Percentiles rank a stretch among this genome's conserved stretches.
Conservation (phyloP, 176 grass and related monocot genomes). For the Dactylis glomerata region DNA sequence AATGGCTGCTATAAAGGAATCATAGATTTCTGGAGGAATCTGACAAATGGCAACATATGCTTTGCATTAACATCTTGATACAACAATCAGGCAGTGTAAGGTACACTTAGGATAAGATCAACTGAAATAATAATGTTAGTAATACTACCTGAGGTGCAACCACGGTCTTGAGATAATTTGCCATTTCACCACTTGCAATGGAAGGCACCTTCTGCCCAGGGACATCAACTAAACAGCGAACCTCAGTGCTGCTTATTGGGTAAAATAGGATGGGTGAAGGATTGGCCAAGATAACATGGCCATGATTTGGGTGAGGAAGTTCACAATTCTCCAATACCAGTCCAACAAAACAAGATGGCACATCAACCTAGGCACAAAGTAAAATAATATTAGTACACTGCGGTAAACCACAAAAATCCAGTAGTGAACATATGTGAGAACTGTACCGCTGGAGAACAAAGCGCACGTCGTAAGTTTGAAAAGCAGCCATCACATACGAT, state of each 20-base stretch:
- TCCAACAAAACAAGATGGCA: constrained; percentile 96
- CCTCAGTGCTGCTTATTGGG: constrained; percentile 91
- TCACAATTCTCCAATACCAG: constrained; percentile 90
- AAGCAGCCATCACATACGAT: constrained; percentile 99
- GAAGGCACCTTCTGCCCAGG: constrained; percentile 97
- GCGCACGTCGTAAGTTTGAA: constrained; percentile 77
- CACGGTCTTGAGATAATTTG: constrained; percentile 84
- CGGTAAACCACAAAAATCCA: neutral
- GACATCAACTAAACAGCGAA: constrained; percentile 94
- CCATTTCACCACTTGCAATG: constrained; percentile 91
- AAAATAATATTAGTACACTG: neutral
- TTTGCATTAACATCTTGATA: constrained; percentile 9
- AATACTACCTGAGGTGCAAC: constrained; percentile 88
- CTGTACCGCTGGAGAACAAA: constrained; percentile 87
- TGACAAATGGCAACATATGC: constrained; percentile 16
- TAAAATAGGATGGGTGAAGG: constrained; percentile 97
- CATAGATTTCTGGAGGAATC: constrained; percentile 72
- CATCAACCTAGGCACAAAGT: constrained; percentile 71
- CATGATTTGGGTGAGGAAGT: constrained; percentile 84
- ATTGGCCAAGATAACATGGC: constrained; percentile 96
- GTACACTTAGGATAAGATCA: neutral
- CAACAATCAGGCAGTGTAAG: neutral
- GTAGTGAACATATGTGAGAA: constrained; percentile 9
- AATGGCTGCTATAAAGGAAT: constrained; percentile 75
- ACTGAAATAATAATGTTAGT: neutral